These are phyloP conservation scores for Orbilia quercus DNA, from an alignment of 2,329 filamentous ascomycete genomes.

Conservation along the genomic window DNA sequence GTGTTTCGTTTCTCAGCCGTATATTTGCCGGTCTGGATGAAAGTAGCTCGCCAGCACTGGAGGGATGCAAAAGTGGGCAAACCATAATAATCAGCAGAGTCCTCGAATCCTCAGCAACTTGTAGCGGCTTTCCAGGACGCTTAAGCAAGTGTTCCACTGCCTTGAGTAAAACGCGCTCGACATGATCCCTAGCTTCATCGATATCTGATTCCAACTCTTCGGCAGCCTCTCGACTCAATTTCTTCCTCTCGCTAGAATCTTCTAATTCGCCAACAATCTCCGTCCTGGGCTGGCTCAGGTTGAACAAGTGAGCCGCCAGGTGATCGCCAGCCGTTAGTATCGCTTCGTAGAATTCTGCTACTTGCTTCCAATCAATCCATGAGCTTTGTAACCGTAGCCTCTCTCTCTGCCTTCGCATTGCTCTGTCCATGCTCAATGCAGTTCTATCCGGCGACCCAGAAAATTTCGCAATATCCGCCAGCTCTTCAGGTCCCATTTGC, in stretches of 20 bases:
- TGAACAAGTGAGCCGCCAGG: constrained; percentile 41
- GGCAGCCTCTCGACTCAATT: constrained; percentile 56
- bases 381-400: constrained; percentile 62
- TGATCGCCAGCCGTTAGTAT: constrained; percentile 71
- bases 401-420: constrained; percentile 59
- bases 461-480: constrained; percentile 58
- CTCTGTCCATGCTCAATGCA: constrained; percentile 48
- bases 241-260: constrained; percentile 70
- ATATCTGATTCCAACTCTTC: constrained; percentile 62
- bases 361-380: constrained; percentile 76
- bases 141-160: constrained; percentile 82
- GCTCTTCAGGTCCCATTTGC: constrained; percentile 36
- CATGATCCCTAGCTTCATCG: constrained; percentile 75
- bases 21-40: constrained; percentile 32
- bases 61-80: constrained; percentile 78
- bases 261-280: constrained; percentile 71
- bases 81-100: constrained; percentile 81
- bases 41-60: constrained; percentile 57
- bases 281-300: constrained; percentile 21
- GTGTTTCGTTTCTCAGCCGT: constrained; percentile 25
- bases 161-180: constrained; percentile 78
- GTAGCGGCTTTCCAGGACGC: constrained; percentile 77
- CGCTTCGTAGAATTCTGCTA: constrained; percentile 78
- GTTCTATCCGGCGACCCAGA: constrained; percentile 59
- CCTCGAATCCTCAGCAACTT: constrained; percentile 75